Evolutionary conservation across 805 yeast genomes (phyloP).

Genomic region (Schizosaccharomyces osmophilus): DNA sequence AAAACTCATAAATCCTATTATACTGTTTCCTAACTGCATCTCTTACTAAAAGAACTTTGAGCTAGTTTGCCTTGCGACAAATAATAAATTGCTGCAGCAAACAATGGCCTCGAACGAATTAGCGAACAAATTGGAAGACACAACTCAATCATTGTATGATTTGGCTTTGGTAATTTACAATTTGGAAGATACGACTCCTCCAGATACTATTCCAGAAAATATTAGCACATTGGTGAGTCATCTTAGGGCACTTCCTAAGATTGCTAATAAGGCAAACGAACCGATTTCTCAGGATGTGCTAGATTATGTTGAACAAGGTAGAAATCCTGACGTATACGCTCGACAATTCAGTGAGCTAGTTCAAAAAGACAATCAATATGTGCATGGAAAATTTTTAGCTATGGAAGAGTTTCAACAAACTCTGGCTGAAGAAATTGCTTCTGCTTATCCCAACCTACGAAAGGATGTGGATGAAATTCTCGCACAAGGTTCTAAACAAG

Average conservation of each 20-base stretch:
- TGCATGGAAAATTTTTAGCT: slow-evolving; percentile 66
- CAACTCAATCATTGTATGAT: slow-evolving; percentile 6
- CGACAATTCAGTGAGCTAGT: slow-evolving; percentile 89
- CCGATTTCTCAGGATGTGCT: slow-evolving; percentile 51
- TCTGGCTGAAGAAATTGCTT: slow-evolving; percentile 41
- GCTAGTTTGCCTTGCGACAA: neutral
- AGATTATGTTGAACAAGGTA: slow-evolving; percentile 79
- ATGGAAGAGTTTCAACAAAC: slow-evolving; percentile 25
- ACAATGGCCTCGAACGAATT: slow-evolving; percentile 9
- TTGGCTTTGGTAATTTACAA: slow-evolving; percentile 4
- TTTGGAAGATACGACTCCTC: neutral
- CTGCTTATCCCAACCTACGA: slow-evolving; percentile 57
- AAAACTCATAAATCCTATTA: too few species aligned
- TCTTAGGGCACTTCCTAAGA: slow-evolving; percentile 6
- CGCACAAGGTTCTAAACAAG: neutral
- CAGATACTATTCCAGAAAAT: neutral
- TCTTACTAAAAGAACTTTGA: too few species aligned
- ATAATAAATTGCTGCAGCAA: neutral
- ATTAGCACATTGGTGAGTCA: neutral
- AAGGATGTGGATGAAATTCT: slow-evolving; percentile 19
- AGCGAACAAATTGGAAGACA: slow-evolving; percentile 10
- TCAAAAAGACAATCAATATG: slow-evolving; percentile 65
- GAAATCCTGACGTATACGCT: slow-evolving; percentile 92
- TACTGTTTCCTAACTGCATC: too few species aligned
- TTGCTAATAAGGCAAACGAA: slow-evolving; percentile 15